Evolutionary conservation across 2,329 filamentous ascomycete species (phyloP).

Genomic region (Ascochyta rabiei): DNA sequence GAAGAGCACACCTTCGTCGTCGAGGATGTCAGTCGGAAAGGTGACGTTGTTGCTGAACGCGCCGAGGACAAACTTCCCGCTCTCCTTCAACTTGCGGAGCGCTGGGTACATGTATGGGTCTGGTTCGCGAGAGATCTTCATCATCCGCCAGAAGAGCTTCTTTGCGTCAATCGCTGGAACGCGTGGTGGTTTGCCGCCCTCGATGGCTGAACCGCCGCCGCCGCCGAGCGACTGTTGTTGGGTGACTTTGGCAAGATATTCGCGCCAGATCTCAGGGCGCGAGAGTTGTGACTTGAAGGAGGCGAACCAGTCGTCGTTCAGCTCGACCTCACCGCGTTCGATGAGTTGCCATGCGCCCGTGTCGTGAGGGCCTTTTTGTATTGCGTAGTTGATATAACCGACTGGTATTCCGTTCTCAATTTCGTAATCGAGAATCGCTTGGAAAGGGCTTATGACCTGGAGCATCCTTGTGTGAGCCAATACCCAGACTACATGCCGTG

Average conservation of each 20-base stretch:
- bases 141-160: slow-evolving; percentile 89
- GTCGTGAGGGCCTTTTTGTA: slow-evolving; percentile 75
- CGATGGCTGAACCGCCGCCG: slow-evolving; percentile 40
- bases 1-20: slow-evolving; percentile 58
- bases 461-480: neutral
- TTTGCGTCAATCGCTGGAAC: slow-evolving; percentile 77
- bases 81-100: slow-evolving; percentile 67
- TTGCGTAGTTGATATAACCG: slow-evolving; percentile 91
- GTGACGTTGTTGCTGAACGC: slow-evolving; percentile 90
- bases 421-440: slow-evolving; percentile 92
- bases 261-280: slow-evolving; percentile 69
- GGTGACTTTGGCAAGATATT: slow-evolving; percentile 54
- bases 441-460: slow-evolving; percentile 90
- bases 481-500: neutral
- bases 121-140: slow-evolving; percentile 70
- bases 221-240: slow-evolving; percentile 26
- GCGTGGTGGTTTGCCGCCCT: slow-evolving; percentile 56
- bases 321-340: slow-evolving; percentile 79
- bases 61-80: slow-evolving; percentile 59
- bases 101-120: slow-evolving; percentile 92
- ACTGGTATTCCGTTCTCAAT: slow-evolving; percentile 74
- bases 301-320: slow-evolving; percentile 76
- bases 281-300: slow-evolving; percentile 78
- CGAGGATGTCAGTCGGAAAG: slow-evolving; percentile 76
- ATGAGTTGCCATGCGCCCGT: slow-evolving; percentile 84